These are phyloP conservation scores for Morella rubra DNA, from an alignment of 306 rosid species.

Conservation along the genomic window DNA sequence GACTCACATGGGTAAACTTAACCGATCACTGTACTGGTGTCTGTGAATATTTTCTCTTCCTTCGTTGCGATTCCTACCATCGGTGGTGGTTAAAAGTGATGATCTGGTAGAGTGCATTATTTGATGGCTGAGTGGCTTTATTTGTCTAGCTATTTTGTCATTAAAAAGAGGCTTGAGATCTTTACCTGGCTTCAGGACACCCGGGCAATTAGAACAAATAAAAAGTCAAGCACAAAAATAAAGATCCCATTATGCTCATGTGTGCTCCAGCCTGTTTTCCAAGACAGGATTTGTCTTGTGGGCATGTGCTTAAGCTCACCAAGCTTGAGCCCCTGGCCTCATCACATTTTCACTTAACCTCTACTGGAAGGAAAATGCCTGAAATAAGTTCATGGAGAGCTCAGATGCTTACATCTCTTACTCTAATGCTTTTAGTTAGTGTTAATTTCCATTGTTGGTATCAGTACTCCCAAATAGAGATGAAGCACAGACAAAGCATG, in stretches of 20 bases:
- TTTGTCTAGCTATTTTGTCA: too few species aligned
- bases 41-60: neutral
- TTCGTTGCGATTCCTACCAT: neutral
- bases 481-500: neutral
- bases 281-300: neutral
- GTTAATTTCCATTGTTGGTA: neutral
- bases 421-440: neutral
- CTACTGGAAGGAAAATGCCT: neutral
- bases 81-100: neutral
- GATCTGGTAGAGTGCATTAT: neutral
- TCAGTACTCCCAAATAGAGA: neutral
- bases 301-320: neutral
- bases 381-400: constrained; percentile 1
- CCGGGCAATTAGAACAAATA: neutral
- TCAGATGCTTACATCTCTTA: neutral
- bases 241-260: neutral
- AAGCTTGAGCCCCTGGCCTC: neutral
- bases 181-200: neutral
- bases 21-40: neutral
- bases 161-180: neutral
- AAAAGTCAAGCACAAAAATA: neutral
- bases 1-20: neutral
- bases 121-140: neutral
- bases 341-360: neutral
- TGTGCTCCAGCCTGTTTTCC: neutral